Percentiles rank a stretch among this genome's conserved stretches.
Conservation (phyloP, 768 basidiomycete genomes). For the Multifurca ochricompacta region DNA sequence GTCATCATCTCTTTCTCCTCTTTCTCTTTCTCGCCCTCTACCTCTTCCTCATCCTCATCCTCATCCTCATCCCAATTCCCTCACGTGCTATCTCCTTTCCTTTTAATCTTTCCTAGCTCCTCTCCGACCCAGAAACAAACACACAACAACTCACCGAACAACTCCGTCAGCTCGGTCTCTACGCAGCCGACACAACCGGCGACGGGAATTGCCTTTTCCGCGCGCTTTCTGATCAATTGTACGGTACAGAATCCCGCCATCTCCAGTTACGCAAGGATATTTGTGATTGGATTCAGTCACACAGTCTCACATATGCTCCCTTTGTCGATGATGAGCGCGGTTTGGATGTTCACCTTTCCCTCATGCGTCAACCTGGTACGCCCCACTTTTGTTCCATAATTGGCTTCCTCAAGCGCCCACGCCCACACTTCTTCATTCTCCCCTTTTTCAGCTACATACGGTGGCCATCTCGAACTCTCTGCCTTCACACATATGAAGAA, state of each 20-base stretch:
- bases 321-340: conserved; percentile 86
- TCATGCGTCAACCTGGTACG: conserved; percentile 74
- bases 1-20: conserved; percentile 1
- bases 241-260: conserved; percentile 67
- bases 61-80: background rate
- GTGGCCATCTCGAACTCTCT: conserved; percentile 89
- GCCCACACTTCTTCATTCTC: conserved; percentile 3
- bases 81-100: conserved; percentile 11
- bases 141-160: conserved; percentile 62
- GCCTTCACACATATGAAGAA: conserved; percentile 79
- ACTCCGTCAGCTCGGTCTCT: conserved; percentile 70
- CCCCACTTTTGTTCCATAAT: conserved; percentile 20
- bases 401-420: conserved; percentile 1
- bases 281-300: conserved; percentile 70
- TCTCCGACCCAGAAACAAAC: conserved; percentile 55
- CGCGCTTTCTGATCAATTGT: conserved; percentile 80
- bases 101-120: conserved; percentile 26
- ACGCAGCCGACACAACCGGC: conserved; percentile 79
- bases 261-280: conserved; percentile 62
- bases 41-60: too few species aligned
- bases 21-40: background rate
- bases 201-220: conserved; percentile 95
- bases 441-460: conserved; percentile 66
- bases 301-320: conserved; percentile 68
- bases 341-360: conserved; percentile 59